Evolutionary conservation across 352 stramenopile species (phyloP), one percentile per base, ranked within the genome.

Genomic region (Paralagenidium karlingii): DNA sequence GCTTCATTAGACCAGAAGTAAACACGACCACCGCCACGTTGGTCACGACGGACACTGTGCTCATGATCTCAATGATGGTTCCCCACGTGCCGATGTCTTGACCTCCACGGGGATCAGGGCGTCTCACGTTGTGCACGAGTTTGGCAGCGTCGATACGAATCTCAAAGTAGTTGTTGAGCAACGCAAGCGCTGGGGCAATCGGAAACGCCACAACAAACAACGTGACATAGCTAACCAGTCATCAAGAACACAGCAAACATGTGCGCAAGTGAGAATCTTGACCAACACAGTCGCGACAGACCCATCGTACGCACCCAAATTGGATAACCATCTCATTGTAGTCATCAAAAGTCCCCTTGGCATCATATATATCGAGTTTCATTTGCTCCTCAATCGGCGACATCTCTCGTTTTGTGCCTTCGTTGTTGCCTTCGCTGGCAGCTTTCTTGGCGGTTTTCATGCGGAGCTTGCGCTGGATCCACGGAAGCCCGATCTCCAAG

Each of bases 21-120:
- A 96, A 96, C 34, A 76, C 86, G 53, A 96, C 85, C 11, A 97
- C 60, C n/a, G 84, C 73, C 31, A 91, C 86, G 59, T 98, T 98
- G 11, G 87, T 96, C 11, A 96, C 51, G 38, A 95, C 84, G 18
- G 79, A 73, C 28, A 92, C 62, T 24, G 82, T 89, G 27, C 77
- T 74, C 53, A 97, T 94, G 26, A 80, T 50, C 28, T 92, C 67
- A 29, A 97, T 76, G 49, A 96, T 82, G 21, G 66, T 79, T 19
- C 84, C 83, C 89, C 89, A 98, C 8, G 85, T 94, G 33, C 89
- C 87, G 48, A 96, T 94, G 41, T 94, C 80, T 43, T 94, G 66
- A 2, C 77, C 71, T 8, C 67, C 74, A 8, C 63, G 58, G n/a
- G 83, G 74, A 32, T 88, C 58, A 0, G 80, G 74, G 10, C 83